phyloP scores from a whole-genome alignment of 805 yeast genomes.

The Starmerella scarabaei region DNA sequence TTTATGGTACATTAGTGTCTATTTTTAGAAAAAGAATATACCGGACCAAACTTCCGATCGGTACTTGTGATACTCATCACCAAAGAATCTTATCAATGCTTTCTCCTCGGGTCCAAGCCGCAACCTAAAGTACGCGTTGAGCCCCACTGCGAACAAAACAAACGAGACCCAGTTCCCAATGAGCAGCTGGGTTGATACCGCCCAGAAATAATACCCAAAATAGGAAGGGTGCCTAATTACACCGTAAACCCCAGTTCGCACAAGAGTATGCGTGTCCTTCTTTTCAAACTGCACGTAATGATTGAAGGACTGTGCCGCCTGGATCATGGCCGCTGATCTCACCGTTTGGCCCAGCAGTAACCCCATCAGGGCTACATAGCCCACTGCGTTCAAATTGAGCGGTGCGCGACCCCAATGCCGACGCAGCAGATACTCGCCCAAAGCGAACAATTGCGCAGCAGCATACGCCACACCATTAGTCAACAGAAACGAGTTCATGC shows the following conservation, averaged over 20 bases:
- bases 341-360: constrained; percentile 46
- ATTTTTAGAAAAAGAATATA: constrained; percentile 55
- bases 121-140: constrained; percentile 54
- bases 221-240: constrained; percentile 77
- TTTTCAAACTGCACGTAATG: constrained; percentile 55
- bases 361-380: not conserved
- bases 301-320: constrained; percentile 76
- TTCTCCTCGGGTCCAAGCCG: constrained; percentile 63
- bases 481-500: constrained; percentile 55
- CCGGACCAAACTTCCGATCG: constrained; percentile 37
- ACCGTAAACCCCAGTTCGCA: constrained; percentile 61
- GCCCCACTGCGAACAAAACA: constrained; percentile 39
- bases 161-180: constrained; percentile 54
- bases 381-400: constrained; percentile 29
- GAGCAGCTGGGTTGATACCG: constrained; percentile 66
- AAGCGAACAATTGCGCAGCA: constrained; percentile 43
- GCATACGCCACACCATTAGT: constrained; percentile 50
- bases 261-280: constrained; percentile 45
- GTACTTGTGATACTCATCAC: constrained; percentile 47
- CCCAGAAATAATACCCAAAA: constrained; percentile 88
- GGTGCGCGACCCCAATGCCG: not conserved
- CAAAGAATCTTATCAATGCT: constrained; percentile 55
- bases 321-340: constrained; percentile 70
- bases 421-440: constrained; percentile 39
- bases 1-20: too few relatives aligned